Evolutionary conservation across 78 protist genomes (phyloP), one percentile per base, ranked within the genome.

Genomic region (Parvularia atlantis): DNA sequence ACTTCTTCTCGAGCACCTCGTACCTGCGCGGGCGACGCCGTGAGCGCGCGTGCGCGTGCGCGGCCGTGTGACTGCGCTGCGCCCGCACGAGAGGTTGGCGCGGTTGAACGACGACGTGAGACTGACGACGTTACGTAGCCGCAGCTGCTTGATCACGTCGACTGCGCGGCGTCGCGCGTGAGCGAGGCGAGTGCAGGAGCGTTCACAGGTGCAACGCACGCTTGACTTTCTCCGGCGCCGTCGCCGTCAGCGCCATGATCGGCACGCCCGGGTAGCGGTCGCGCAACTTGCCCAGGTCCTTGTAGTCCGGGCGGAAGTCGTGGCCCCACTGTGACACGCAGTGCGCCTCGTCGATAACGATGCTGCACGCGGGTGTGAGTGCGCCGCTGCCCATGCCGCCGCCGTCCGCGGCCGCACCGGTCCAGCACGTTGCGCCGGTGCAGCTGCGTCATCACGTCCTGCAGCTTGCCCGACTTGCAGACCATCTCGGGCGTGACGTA

Each of bases 301-400:
- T 66, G 71, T 93, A 96, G 67, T 75, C 88, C 10, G 89, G 86
- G 6, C 99, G 77, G 67, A 94, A 97, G 59, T 93, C 96, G 75
- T 91, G 94, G 17, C 99, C 99, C 99, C 99, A 98, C 60, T 88
- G 85, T 24, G 83, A 56, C 36, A 95, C 79, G 69, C 99, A 97
- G 82, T 97, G 99, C 3, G 97, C 97, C 72, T 96, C 99, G 72
- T 96, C 99, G 43, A 96, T 69, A 39, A 85, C 93, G 19, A 88
- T 41, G 46, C 46, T 41, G 46, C n/a, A n/a, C n/a, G n/a, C n/a
- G n/a, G n/a, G n/a, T n/a, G n/a, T n/a, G n/a, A n/a, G n/a, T n/a
- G n/a, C n/a, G n/a, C n/a, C n/a, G n/a, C n/a, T n/a, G n/a, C n/a
- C n/a, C n/a, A n/a, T n/a, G n/a, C n/a, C n/a, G n/a, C n/a, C n/a